These are phyloP conservation scores for Penicillium coprophilum DNA, from an alignment of 495 filamentous ascomycete genomes.

Conservation along the genomic window DNA sequence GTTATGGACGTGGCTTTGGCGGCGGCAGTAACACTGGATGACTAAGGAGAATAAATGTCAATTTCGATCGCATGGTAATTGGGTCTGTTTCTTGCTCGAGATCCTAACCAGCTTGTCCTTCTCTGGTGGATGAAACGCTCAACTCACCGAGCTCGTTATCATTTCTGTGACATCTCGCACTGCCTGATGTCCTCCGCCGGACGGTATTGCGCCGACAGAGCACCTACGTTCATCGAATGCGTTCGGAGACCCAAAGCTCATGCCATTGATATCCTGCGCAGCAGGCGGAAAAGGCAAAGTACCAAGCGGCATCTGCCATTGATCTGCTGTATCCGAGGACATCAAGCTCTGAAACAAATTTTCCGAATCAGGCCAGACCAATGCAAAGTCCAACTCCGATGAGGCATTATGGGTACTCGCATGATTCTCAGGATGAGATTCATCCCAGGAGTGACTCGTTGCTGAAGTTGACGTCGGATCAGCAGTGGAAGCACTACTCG, in stretches of 20 bases:
- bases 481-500: slow-evolving; percentile 24
- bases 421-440: slow-evolving; percentile 21
- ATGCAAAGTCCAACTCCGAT: slow-evolving; percentile 42
- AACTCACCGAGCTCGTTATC: slow-evolving; percentile 47
- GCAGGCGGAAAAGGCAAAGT: slow-evolving; percentile 42
- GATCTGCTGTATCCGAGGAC: slow-evolving; percentile 41
- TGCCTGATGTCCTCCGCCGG: slow-evolving; percentile 46
- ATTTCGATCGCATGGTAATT: not conserved
- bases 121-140: not conserved
- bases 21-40: slow-evolving; percentile 47
- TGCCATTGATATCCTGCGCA: slow-evolving; percentile 36
- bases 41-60: slow-evolving; percentile 27
- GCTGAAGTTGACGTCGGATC: slow-evolving; percentile 25
- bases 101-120: not conserved
- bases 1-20: slow-evolving; percentile 49
- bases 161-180: slow-evolving; percentile 51
- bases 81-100: not conserved
- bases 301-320: slow-evolving; percentile 49
- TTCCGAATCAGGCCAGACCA: slow-evolving; percentile 52
- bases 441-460: slow-evolving; percentile 30
- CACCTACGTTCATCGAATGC: slow-evolving; percentile 41
- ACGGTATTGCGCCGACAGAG: slow-evolving; percentile 42
- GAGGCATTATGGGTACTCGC: slow-evolving; percentile 28
- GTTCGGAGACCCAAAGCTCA: slow-evolving; percentile 37
- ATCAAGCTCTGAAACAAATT: slow-evolving; percentile 50